Conservation (phyloP, 768 basidiomycete genomes). For the Xerocomellus dryophilus region DNA sequence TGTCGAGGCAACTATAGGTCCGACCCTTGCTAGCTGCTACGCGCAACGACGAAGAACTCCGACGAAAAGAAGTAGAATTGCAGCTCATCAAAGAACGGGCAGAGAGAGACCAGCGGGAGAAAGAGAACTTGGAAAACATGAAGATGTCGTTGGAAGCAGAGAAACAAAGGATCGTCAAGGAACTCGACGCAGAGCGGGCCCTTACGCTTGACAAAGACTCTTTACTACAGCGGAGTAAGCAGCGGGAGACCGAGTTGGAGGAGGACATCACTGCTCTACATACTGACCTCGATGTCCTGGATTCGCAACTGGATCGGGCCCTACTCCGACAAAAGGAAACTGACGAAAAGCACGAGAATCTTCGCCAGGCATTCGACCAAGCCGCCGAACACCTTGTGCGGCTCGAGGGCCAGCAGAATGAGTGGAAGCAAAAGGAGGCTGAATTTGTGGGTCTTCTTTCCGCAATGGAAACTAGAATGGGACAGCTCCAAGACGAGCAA, state of each 20-base stretch:
- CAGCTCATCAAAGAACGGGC: slow-evolving; percentile 77
- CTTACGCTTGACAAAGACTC: slow-evolving; percentile 81
- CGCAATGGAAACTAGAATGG: slow-evolving; percentile 56
- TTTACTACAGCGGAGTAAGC: slow-evolving; percentile 78
- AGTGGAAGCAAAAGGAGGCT: slow-evolving; percentile 60
- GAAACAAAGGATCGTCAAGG: slow-evolving; percentile 77
- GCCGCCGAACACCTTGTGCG: slow-evolving; percentile 84
- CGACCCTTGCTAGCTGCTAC: slow-evolving; percentile 92
- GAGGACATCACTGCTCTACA: slow-evolving; percentile 82
- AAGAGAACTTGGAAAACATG: slow-evolving; percentile 70
- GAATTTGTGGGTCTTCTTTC: slow-evolving; percentile 59
- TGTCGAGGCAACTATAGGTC: slow-evolving; percentile 47
- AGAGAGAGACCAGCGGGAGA: slow-evolving; percentile 81
- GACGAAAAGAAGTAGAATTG: slow-evolving; percentile 83
- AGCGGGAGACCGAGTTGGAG: slow-evolving; percentile 79
- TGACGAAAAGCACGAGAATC: slow-evolving; percentile 72
- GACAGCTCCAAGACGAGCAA: slow-evolving; percentile 53
- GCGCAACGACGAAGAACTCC: slow-evolving; percentile 86
- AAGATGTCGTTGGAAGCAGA: slow-evolving; percentile 82
- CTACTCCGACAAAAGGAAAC: slow-evolving; percentile 74
- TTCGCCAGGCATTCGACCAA: slow-evolving; percentile 73
- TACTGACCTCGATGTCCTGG: slow-evolving; percentile 76
- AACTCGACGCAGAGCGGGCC: slow-evolving; percentile 77
- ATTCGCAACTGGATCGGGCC: slow-evolving; percentile 81
- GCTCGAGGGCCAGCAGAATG: slow-evolving; percentile 72